Evolutionary conservation across 768 basidiomycete genomes (phyloP).

Genomic region (Tulasnella sp.): DNA sequence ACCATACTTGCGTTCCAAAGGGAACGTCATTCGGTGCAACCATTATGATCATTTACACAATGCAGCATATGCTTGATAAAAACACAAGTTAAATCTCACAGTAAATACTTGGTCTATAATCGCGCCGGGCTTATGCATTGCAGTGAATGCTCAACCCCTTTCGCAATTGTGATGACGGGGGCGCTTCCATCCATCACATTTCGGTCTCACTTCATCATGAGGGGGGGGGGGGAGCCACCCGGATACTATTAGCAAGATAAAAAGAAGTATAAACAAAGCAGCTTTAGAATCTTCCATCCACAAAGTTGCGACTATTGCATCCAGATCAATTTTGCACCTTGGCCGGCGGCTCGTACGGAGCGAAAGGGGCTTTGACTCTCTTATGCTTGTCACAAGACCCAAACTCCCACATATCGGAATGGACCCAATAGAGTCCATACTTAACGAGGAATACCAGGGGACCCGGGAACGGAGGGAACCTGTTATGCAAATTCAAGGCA

Average conservation of each 20-base stretch:
- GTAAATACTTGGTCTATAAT: slow-evolving; percentile 23
- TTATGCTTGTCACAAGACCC: neutral
- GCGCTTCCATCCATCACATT: too few species aligned
- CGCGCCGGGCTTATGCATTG: slow-evolving; percentile 20
- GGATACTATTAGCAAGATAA: too few species aligned
- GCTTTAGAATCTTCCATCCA: too few species aligned
- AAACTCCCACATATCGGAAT: slow-evolving; percentile 13
- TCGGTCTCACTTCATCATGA: too few species aligned
- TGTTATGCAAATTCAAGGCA: neutral
- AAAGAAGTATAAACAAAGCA: too few species aligned
- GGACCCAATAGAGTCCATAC: neutral
- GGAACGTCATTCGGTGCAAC: too few species aligned
- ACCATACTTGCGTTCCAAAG: too few species aligned
- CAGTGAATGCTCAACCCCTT: slow-evolving; percentile 17
- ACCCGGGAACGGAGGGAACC: neutral
- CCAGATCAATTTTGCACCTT: neutral
- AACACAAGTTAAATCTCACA: neutral
- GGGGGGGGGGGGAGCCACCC: too few species aligned
- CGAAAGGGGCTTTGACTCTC: slow-evolving; percentile 12
- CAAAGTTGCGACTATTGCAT: too few species aligned
- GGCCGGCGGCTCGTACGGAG: neutral
- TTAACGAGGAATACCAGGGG: neutral
- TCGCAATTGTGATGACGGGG: too few species aligned
- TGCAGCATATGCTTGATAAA: neutral
- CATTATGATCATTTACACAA: slow-evolving; percentile 23